These are phyloP conservation scores for Microthlaspi erraticum DNA, from an alignment of 345 rosid species.

Conservation along the genomic window DNA sequence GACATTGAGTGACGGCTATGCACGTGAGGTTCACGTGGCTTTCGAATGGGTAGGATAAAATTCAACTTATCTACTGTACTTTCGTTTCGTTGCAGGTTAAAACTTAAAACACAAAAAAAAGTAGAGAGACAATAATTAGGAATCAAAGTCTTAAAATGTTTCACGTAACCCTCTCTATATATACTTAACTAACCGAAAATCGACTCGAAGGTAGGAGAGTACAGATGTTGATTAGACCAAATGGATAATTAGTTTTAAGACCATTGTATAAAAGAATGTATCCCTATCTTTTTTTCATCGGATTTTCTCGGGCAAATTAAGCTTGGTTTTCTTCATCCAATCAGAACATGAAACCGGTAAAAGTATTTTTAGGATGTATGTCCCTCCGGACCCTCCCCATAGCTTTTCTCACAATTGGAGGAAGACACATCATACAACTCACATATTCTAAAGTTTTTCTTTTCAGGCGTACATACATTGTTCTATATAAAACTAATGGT, in stretches of 20 bases:
- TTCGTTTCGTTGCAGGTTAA: constrained; percentile 14
- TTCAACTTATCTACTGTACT: constrained; percentile 22
- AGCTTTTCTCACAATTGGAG: constrained; percentile 18
- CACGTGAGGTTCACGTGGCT: constrained; percentile 41
- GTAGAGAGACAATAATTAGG: not conserved
- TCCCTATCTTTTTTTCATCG: not conserved
- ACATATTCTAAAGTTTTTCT: constrained; percentile 12
- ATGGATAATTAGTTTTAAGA: not conserved
- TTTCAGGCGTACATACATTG: not conserved
- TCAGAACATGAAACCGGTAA: constrained; percentile 26
- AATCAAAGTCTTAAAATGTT: constrained; percentile 26
- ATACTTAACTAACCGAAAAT: not conserved
- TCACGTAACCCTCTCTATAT: constrained; percentile 25
- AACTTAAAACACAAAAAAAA: not conserved
- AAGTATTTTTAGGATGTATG: constrained; percentile 15
- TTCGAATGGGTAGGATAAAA: not conserved
- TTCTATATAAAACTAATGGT: not conserved
- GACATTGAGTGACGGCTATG: constrained; percentile 42
- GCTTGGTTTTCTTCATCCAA: constrained; percentile 22
- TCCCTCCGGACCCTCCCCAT: constrained; percentile 25
- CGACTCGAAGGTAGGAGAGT: constrained; percentile 5
- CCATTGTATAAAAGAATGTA: not conserved
- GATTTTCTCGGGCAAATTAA: not conserved
- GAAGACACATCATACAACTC: constrained; percentile 41
- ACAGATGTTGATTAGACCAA: constrained; percentile 5